A percentile compares a stretch with the other conserved stretches of the same genome.
These are phyloP conservation scores for Atalantia buxifolia DNA, from an alignment of 345 rosid species.

Conservation along the genomic window DNA sequence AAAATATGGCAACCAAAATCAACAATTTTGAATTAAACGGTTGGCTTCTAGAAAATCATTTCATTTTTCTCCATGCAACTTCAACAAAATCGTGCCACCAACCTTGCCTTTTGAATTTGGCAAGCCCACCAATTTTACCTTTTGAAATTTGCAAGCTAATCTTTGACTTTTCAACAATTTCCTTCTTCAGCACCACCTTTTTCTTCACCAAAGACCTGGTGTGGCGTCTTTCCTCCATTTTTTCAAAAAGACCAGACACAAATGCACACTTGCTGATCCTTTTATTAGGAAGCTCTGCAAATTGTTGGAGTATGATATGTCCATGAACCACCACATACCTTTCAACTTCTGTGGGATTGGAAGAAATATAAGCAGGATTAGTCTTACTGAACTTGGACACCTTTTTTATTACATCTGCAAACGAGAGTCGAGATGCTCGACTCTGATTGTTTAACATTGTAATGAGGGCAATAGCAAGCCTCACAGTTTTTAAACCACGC, in stretches of 20 bases:
- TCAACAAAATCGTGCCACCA: too few relatives aligned
- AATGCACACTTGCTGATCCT: slow-evolving; percentile 59
- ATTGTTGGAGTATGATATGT: slow-evolving; percentile 3
- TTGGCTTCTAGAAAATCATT: too few relatives aligned
- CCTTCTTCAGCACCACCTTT: slow-evolving; percentile 35
- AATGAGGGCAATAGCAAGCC: slow-evolving; percentile 55
- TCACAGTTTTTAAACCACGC: slow-evolving; percentile 40
- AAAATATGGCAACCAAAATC: too few relatives aligned
- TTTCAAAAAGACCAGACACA: slow-evolving; percentile 42
- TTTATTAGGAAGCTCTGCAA: slow-evolving; percentile 52
- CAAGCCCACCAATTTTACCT: too few relatives aligned
- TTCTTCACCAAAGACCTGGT: slow-evolving; percentile 67
- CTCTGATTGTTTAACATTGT: slow-evolving; percentile 51
- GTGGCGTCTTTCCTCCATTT: slow-evolving; percentile 73
- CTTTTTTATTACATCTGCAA: too few relatives aligned
- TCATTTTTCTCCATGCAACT: too few relatives aligned
- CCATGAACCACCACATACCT: too few relatives aligned
- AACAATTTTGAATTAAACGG: too few relatives aligned
- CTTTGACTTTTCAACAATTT: too few relatives aligned
- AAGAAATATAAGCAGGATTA: slow-evolving; percentile 57
- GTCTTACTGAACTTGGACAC: slow-evolving; percentile 34
- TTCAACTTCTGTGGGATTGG: slow-evolving; percentile 26
- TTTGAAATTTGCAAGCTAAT: too few relatives aligned
- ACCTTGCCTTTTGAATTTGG: too few relatives aligned
- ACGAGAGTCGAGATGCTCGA: too few relatives aligned